Percentiles rank a stretch among this genome's conserved stretches.
Evolutionary conservation across 2,329 filamentous ascomycete genomes (phyloP).

Genomic region (Orbilia blumenaviensis): DNA sequence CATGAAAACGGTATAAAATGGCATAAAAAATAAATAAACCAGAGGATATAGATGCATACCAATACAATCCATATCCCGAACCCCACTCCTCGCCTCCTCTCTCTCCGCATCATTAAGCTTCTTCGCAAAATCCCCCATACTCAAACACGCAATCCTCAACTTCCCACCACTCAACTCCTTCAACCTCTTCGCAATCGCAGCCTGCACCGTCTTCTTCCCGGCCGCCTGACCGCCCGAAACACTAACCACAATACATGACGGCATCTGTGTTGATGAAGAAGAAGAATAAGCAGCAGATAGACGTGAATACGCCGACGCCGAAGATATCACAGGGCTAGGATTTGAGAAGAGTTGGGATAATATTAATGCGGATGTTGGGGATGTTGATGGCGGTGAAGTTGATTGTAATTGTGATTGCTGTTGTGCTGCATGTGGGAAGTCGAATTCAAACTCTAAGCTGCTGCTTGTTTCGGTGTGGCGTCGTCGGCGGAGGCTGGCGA

Average conservation of each 20-base stretch:
- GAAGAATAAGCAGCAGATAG: neutral
- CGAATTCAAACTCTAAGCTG: neutral
- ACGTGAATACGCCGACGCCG: too few relatives aligned
- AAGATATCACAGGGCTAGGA: too few relatives aligned
- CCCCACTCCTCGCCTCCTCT: conserved; percentile 34
- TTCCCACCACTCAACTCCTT: conserved; percentile 40
- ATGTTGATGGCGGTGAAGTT: neutral
- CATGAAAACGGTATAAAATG: too few relatives aligned
- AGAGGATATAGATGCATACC: conserved; percentile 34
- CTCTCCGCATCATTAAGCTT: conserved; percentile 37
- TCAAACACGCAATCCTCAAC: conserved; percentile 53
- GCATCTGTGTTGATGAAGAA: conserved; percentile 6
- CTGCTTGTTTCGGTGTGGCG: conserved; percentile 3
- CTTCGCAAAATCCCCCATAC: conserved; percentile 55
- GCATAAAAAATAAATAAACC: neutral
- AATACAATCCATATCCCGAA: conserved; percentile 53
- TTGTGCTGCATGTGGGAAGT: neutral
- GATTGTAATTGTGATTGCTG: neutral
- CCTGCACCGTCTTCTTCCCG: conserved; percentile 57
- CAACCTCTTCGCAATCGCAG: conserved; percentile 53
- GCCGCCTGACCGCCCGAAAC: conserved; percentile 57
- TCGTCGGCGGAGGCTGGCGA: neutral
- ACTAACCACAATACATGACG: conserved; percentile 54
- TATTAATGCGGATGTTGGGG: neutral
- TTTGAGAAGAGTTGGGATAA: conserved; percentile 3